A percentile compares a stretch with the other conserved stretches of the same genome.
Conservation (phyloP, 257 asterid genomes). For the Lycium ferocissimum region DNA sequence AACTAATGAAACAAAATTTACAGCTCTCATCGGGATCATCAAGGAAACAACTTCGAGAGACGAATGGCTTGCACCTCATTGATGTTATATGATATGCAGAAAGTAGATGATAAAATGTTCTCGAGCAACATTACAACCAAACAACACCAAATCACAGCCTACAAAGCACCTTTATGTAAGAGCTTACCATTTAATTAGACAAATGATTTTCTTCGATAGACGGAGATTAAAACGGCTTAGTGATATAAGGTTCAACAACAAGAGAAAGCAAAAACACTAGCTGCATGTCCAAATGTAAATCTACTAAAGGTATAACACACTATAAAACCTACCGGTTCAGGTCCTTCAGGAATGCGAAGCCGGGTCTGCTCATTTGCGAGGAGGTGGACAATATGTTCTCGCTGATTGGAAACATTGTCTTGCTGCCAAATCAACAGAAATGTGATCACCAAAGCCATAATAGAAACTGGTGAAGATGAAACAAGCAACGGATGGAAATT, state of each 20-base stretch:
- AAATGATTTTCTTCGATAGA: background rate
- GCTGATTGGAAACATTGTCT: slow-evolving; percentile 90
- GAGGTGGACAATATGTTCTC: slow-evolving; percentile 91
- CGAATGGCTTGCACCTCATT: background rate
- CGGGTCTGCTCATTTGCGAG: slow-evolving; percentile 96
- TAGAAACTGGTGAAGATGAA: slow-evolving; percentile 21
- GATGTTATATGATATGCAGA: background rate
- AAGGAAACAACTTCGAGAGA: slow-evolving; percentile 13
- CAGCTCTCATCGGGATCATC: background rate
- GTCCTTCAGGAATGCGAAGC: slow-evolving; percentile 77
- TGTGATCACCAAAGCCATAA: background rate
- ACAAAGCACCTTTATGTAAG: background rate
- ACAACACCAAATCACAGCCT: slow-evolving; percentile 9
- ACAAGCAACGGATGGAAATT: background rate
- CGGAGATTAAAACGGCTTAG: background rate
- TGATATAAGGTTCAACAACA: background rate
- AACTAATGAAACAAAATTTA: background rate
- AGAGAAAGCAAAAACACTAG: slow-evolving; percentile 17
- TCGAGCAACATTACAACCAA: background rate
- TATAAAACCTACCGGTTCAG: slow-evolving; percentile 76
- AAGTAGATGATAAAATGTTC: background rate
- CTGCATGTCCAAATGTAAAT: background rate
- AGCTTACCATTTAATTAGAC: background rate
- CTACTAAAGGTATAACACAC: slow-evolving; percentile 30
- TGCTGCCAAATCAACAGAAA: slow-evolving; percentile 58